Evolutionary conservation across 1,284 basidiomycete genomes (phyloP), one percentile per base, ranked within the genome.

Genomic region (Trichosporon faecale): DNA sequence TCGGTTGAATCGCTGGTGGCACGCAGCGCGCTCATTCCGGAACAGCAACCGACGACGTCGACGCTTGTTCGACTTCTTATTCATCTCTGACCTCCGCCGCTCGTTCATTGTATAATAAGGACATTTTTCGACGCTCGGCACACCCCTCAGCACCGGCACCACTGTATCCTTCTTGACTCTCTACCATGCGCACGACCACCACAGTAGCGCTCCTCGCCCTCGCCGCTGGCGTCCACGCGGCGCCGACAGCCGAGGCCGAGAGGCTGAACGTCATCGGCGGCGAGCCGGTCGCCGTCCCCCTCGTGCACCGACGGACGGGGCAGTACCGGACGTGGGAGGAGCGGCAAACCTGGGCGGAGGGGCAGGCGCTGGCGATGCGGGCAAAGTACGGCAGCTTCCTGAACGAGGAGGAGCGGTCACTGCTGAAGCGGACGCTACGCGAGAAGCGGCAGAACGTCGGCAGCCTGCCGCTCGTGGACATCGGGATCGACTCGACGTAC

Each of bases 401-500:
- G 72, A 76, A 61, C 70, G 70, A 65, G 66, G 66, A 67, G 18
- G 69, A 76, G 52, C 66, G 72, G 61, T 70, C 70, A 57, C 66
- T 57, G 14, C 66, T 71, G 66, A 57, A 66, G 25, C 65, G 68
- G 23, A 68, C 64, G 55, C 29, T 72, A 46, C 31, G 25, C 25
- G 55, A 60, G 46, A 72, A 69, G 71, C 63, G 70, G 27, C 72
- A 66, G 37, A 46, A 63, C 57, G 70, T 25, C 9, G 65, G 29
- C 44, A 31, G 37, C 0, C 14, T 57, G 14, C 25, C 49, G 18
- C 61, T 82, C 29, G 74, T 72, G 8, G 74, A 82, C 72, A 69
- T 78, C 12, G 77, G 79, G 31, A 70, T 78, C 29, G 81, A 83
- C 65, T 79, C 81, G 18, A 76, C 76, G n/a, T 83, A 83, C 64